Evolutionary conservation across 805 yeast genomes (phyloP).

Genomic region (Metschnikowia rubicola): DNA sequence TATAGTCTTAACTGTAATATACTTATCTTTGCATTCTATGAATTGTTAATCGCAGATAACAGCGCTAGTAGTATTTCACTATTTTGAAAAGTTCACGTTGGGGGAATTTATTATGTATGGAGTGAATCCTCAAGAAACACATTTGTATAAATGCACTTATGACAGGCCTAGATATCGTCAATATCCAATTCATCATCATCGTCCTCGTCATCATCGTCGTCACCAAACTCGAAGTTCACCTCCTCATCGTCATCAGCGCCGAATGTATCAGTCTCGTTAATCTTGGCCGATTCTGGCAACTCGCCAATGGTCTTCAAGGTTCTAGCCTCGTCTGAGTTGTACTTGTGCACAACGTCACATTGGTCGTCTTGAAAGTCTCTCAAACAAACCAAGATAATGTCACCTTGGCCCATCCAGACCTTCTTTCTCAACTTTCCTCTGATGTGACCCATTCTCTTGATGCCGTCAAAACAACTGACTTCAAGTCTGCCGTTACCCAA

Average conservation of each 20-base stretch:
- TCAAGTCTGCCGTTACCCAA: conserved; percentile 97
- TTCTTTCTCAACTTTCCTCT: conserved; percentile 99
- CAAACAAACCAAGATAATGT: conserved; percentile 88
- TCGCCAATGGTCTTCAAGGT: conserved; percentile 93
- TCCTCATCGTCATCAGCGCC: conserved; percentile 97
- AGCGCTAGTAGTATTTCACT: too few species aligned
- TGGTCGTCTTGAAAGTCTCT: conserved; percentile 99
- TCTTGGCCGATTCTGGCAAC: conserved; percentile 94
- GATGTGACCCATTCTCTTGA: conserved; percentile 92
- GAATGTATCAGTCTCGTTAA: conserved; percentile 95
- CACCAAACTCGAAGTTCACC: conserved; percentile 97
- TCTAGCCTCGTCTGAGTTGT: conserved; percentile 97
- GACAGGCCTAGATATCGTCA: conserved; percentile 71
- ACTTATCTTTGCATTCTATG: conserved; percentile 9
- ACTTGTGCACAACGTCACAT: conserved; percentile 97
- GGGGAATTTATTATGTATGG: too few species aligned
- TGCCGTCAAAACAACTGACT: conserved; percentile 92
- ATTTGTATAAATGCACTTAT: conserved; percentile 2
- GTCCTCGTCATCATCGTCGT: conserved; percentile 76
- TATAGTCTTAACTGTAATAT: conserved; percentile 12
- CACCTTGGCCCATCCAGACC: conserved; percentile 99
- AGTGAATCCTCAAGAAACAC: too few species aligned
- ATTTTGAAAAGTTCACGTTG: too few species aligned
- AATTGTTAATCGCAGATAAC: too few species aligned
- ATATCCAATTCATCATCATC: conserved; percentile 79